A percentile compares a stretch with the other conserved stretches of the same genome.
These are phyloP conservation scores for Pseudogymnoascus pannorum DNA, from an alignment of 2,329 filamentous ascomycete species.

Conservation along the genomic window DNA sequence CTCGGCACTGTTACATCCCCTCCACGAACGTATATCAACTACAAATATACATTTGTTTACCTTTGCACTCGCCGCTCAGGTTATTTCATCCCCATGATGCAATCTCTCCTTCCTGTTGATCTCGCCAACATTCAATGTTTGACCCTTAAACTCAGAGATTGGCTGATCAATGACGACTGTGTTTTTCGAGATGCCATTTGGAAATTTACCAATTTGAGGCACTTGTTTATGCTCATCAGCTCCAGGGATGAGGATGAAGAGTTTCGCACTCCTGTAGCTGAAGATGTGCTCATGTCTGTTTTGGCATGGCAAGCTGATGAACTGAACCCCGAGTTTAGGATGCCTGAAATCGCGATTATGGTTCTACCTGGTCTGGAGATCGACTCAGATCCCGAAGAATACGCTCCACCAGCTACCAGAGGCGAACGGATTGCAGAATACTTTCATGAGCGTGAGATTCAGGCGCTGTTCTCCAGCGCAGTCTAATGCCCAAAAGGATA, in stretches of 20 bases:
- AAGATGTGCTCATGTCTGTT: not conserved
- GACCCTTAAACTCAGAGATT: not conserved
- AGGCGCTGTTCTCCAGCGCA: not conserved
- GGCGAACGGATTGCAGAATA: not conserved
- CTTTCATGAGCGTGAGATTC: not conserved
- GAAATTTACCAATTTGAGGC: not conserved
- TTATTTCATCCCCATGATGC: not conserved
- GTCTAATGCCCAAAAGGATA: not conserved
- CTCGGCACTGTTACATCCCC: not conserved
- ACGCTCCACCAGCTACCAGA: not conserved
- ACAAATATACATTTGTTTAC: not conserved
- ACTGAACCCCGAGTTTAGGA: not conserved
- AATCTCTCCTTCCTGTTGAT: not conserved
- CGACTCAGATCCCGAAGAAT: slow-evolving; percentile 1
- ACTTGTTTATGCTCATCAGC: not conserved
- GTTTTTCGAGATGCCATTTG: slow-evolving; percentile 3
- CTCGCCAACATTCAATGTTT: not conserved
- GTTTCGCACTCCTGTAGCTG: not conserved
- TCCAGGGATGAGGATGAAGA: not conserved
- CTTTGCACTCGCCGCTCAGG: slow-evolving; percentile 1
- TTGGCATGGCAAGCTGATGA: not conserved
- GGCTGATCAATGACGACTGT: slow-evolving; percentile 1
- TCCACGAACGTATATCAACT: not conserved
- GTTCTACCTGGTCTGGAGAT: not conserved
- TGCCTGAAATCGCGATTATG: not conserved